These are phyloP conservation scores for Penicillium turbatum DNA, from an alignment of 495 filamentous ascomycete species.

Conservation along the genomic window DNA sequence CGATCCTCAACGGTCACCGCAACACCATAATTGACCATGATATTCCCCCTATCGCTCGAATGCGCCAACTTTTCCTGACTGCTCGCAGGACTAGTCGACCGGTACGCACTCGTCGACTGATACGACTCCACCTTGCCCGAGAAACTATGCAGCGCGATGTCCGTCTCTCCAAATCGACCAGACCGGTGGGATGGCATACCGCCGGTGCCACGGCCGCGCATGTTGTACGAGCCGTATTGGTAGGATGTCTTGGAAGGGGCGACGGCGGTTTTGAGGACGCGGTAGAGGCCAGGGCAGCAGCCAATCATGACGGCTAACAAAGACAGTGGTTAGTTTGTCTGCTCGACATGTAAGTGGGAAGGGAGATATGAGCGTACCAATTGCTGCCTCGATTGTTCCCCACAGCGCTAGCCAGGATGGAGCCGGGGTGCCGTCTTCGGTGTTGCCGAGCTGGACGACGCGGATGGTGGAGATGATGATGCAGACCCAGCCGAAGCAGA, in stretches of 20 bases:
- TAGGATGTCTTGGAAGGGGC: conserved; percentile 14
- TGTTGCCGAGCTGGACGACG: conserved; percentile 30
- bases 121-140: neutral
- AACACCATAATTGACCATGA: conserved; percentile 10
- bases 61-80: conserved; percentile 15
- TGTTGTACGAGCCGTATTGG: conserved; percentile 12
- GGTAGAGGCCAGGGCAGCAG: conserved; percentile 23
- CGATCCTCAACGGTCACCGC: conserved; percentile 7
- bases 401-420: conserved; percentile 27
- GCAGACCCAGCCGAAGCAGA: conserved; percentile 49
- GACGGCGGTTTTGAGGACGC: conserved; percentile 12
- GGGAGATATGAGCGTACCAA: conserved; percentile 12
- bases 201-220: conserved; percentile 1
- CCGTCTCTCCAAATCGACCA: neutral
- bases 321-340: neutral
- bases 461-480: conserved; percentile 49
- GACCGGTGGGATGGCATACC: conserved; percentile 11
- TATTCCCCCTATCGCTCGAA: neutral
- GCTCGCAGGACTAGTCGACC: conserved; percentile 11
- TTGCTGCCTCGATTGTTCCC: conserved; percentile 25
- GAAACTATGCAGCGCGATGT: conserved; percentile 8
- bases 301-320: conserved; percentile 20
- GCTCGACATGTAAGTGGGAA: neutral
- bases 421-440: conserved; percentile 10
- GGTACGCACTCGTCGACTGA: conserved; percentile 11